Evolutionary conservation across 139 green algal genomes (phyloP), one percentile per base, ranked within the genome.

Genomic region (Ettlia oleoabundans): DNA sequence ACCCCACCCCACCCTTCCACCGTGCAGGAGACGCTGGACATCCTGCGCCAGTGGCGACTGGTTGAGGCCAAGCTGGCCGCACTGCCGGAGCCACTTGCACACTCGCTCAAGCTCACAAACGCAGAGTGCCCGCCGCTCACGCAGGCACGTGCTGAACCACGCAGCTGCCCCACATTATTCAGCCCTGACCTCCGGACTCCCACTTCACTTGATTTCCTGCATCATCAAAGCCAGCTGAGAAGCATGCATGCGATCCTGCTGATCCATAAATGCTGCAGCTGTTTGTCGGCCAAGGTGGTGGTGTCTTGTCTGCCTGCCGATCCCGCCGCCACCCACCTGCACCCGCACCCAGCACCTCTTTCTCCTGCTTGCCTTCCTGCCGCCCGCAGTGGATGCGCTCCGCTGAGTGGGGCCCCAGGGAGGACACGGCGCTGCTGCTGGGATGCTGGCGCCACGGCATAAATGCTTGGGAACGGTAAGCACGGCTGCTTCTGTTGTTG

Each of bases 391-490:
- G 88, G 88, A 88, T 82, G 47, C 67, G 70, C 51, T 61, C 55
- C 9, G 86, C 78, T 28, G 89, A 79, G 38, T 98, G 95, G 95
- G 92, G 74, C 0, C 37, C 84, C 6, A 40, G 78, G 8, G 94
- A 98, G 69, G 95, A 98, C 77, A 88, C 92, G 6, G 90, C 89
- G 82, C 88, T 98, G 74, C 88, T 98, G 69, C 82, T 98, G 38
- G 95, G 95, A 68, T 82, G 92, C 32, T 84, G 90, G 80, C 88
- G 86, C 70, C 81, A 81, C 43, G 85, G 75, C 33, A 65, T 87
- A n/a, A 52, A 40, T n/a, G 63, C 41, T 13, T 88, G 84, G 84
- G 80, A 66, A 18, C 67, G 28, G 81, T 87, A 74, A 37, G 83
- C 24, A 9, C 33, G 47, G 13, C 47, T 58, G 47, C 13, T 10